phyloP scores from a whole-genome alignment of 1,139 yeast species.

The Sugiyamaella novakii region DNA sequence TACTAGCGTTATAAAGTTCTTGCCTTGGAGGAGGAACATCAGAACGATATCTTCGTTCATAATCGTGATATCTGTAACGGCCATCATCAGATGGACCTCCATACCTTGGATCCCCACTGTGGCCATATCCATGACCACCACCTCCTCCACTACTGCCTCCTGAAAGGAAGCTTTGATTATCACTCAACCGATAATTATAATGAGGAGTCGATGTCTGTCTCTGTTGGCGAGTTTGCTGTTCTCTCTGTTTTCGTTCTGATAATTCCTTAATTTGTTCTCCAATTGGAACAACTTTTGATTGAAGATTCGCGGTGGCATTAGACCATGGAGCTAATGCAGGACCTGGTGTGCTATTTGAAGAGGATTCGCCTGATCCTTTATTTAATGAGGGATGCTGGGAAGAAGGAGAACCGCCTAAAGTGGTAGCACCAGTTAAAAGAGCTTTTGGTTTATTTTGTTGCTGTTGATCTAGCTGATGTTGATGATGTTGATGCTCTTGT shows the following conservation, averaged over 20 bases:
- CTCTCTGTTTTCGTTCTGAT: constrained; percentile 27
- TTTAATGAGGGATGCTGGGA: constrained; percentile 10
- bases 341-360: constrained; percentile 6
- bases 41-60: constrained; percentile 37
- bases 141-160: constrained; percentile 14
- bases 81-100: constrained; percentile 17
- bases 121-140: constrained; percentile 1
- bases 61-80: constrained; percentile 37
- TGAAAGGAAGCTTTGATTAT: constrained; percentile 6
- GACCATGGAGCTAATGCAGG: constrained; percentile 33
- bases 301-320: constrained; percentile 24
- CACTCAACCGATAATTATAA: constrained; percentile 24
- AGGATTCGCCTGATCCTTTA: constrained; percentile 13
- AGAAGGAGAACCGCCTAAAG: constrained; percentile 10
- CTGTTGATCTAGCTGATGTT: background rate
- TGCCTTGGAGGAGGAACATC: constrained; percentile 35
- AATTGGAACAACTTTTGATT: constrained; percentile 32
- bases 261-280: constrained; percentile 36
- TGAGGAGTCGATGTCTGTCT: constrained; percentile 17
- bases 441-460: constrained; percentile 11
- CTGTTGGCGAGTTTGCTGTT: constrained; percentile 21
- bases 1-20: constrained; percentile 40
- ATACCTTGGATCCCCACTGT: constrained; percentile 12
- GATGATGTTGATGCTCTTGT: constrained; percentile 12
- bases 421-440: constrained; percentile 14